Evolutionary conservation across 257 asterid species (phyloP).

Genomic region (Forsythia viridissima): DNA sequence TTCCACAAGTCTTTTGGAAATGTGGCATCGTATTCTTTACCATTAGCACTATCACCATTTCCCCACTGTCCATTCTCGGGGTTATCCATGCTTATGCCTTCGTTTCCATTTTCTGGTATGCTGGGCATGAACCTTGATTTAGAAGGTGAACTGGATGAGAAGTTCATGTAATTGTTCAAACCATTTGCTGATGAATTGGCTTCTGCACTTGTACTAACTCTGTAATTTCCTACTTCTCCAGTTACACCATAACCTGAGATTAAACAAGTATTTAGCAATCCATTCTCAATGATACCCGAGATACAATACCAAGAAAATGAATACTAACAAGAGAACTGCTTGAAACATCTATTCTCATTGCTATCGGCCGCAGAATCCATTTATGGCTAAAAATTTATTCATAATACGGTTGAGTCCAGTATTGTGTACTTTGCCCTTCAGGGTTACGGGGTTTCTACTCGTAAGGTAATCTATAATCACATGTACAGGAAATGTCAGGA

Average conservation of each 20-base stretch:
- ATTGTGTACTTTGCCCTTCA: too few relatives aligned
- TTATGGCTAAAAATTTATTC: not conserved
- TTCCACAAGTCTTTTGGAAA: conserved; percentile 52
- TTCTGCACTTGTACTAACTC: conserved; percentile 27
- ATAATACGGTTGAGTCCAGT: too few relatives aligned
- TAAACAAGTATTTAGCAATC: not conserved
- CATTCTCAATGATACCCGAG: not conserved
- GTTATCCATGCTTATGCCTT: conserved; percentile 20
- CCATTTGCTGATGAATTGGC: conserved; percentile 12
- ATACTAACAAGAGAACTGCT: not conserved
- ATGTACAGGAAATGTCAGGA: too few relatives aligned
- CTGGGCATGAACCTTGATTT: conserved; percentile 50
- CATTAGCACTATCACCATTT: conserved; percentile 14
- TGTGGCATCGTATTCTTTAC: conserved; percentile 29
- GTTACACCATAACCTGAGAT: conserved; percentile 40
- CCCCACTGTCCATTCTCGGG: conserved; percentile 16
- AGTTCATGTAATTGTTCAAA: conserved; percentile 21
- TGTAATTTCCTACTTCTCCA: conserved; percentile 38
- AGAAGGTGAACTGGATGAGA: conserved; percentile 35
- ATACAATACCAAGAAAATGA: not conserved
- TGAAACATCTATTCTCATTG: not conserved
- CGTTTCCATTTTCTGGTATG: conserved; percentile 43
- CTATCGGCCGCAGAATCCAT: not conserved
- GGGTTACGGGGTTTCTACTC: too few relatives aligned
- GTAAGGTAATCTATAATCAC: too few relatives aligned